phyloP scores from a whole-genome alignment of 805 yeast species.

The Yarrowia yakushimensis region DNA sequence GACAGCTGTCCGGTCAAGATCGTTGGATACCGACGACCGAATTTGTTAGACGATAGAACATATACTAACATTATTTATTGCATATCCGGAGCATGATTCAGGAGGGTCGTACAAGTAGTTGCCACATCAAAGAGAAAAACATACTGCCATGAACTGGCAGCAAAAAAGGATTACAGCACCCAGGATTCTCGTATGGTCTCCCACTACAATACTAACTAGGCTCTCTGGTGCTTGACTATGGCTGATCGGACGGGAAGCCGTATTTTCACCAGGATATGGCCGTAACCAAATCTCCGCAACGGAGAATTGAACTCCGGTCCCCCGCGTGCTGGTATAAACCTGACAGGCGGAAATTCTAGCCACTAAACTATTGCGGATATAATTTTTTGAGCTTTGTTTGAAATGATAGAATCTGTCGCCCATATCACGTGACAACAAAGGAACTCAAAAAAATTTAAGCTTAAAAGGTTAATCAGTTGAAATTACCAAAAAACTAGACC shows the following conservation, averaged over 20 bases:
- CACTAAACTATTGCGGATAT: slow-evolving; percentile 38
- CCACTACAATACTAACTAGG: slow-evolving; percentile 22
- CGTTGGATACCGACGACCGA: slow-evolving; percentile 30
- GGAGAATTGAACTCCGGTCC: slow-evolving; percentile 25
- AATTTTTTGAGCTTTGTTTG: not conserved
- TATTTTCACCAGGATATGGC: slow-evolving; percentile 22
- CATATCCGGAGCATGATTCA: not conserved
- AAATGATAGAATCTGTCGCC: not conserved
- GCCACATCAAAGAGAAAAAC: too few relatives aligned
- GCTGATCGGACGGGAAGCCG: slow-evolving; percentile 24
- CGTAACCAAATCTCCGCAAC: slow-evolving; percentile 23
- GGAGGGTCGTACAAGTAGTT: too few relatives aligned
- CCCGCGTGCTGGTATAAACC: slow-evolving; percentile 25
- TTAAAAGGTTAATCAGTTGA: too few relatives aligned
- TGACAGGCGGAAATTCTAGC: slow-evolving; percentile 43
- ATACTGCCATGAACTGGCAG: too few relatives aligned
- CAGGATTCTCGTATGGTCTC: slow-evolving; percentile 24
- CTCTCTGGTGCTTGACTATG: slow-evolving; percentile 23
- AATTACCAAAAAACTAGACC: too few relatives aligned
- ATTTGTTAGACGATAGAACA: slow-evolving; percentile 23
- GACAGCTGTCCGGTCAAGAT: slow-evolving; percentile 29
- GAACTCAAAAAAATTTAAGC: too few relatives aligned
- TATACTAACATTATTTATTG: not conserved
- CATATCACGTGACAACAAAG: not conserved
- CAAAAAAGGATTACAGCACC: slow-evolving; percentile 18